A percentile compares a stretch with the other conserved stretches of the same genome.
These are phyloP conservation scores for Talaromyces sp. DNA, from an alignment of 2,329 filamentous ascomycete genomes.

Conservation along the genomic window DNA sequence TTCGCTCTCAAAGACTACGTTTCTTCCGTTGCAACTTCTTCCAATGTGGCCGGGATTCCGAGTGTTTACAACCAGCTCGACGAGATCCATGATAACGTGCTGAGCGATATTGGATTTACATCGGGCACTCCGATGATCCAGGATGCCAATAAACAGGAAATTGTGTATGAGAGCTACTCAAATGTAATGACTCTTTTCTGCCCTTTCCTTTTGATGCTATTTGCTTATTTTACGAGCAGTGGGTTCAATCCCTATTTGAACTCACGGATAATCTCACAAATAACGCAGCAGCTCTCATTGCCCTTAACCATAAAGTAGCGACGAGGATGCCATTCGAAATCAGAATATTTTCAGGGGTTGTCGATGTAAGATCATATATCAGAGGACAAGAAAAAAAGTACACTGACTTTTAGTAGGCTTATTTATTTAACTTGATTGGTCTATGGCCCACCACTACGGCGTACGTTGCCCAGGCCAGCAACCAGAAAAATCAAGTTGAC, in stretches of 20 bases:
- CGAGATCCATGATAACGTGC: slow-evolving; percentile 7
- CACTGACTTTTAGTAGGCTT: slow-evolving; percentile 5
- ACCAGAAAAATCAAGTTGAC: slow-evolving; percentile 14
- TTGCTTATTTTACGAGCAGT: background rate
- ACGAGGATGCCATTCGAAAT: slow-evolving; percentile 6
- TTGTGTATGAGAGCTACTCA: slow-evolving; percentile 13
- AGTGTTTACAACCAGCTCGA: slow-evolving; percentile 10
- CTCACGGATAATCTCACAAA: slow-evolving; percentile 12
- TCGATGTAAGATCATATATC: slow-evolving; percentile 6
- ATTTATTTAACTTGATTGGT: slow-evolving; percentile 13
- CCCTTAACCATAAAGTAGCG: background rate
- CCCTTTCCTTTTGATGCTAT: background rate
- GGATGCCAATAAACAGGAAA: slow-evolving; percentile 3
- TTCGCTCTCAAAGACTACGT: slow-evolving; percentile 12
- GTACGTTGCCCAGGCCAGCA: slow-evolving; percentile 12
- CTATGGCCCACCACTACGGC: slow-evolving; percentile 12
- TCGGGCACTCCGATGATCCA: slow-evolving; percentile 3
- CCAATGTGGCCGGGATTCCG: slow-evolving; percentile 5
- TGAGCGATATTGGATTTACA: slow-evolving; percentile 8
- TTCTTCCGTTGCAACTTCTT: slow-evolving; percentile 7
- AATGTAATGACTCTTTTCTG: slow-evolving; percentile 6
- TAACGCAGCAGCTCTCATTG: slow-evolving; percentile 6
- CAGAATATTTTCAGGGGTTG: slow-evolving; percentile 3
- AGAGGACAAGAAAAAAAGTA: background rate
- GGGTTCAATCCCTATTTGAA: slow-evolving; percentile 12